Base-by-base conservation (phyloP, 75 land plant species). In the Cupressus sempervirens region DNA sequence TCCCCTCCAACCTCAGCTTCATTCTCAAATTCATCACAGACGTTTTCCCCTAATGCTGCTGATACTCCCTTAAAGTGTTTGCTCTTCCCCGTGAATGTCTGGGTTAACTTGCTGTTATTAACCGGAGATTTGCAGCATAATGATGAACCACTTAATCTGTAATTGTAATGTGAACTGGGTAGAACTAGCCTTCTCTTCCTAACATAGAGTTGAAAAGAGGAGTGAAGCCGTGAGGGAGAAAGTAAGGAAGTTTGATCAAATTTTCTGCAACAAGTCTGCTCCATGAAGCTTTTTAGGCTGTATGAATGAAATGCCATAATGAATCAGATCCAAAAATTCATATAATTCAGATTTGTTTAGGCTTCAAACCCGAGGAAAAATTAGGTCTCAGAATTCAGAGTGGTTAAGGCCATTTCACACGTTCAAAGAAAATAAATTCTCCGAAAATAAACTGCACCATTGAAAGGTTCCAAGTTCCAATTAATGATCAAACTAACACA, bases 51-150 rank as follows among this genome's bases (percentile, higher is more conserved):
- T 79, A 79, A 45, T 79, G 50, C 81, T 79, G 45, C n/a, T 20
- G 81, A 32, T 79, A 79, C 46, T 12, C 81, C 45, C 50, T 79
- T 43, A 48, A 38, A 38, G 13, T 32, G 3, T 79, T 79, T 79
- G 81, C 81, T 14, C 50, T 79, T 45, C 81, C 50, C 12, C 45
- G 50, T 79, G 50, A 45, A 79, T 79, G 46, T n/a, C 29, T 79
- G 32, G 46, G 41, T 43, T 43, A 45, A 41, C 29, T 79, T 45
- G 48, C 9, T 41, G 81, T n/a, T 79, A 1, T 45, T 45, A 45
- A 79, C 48, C 26, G 13, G 46, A 79, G 45, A 45, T 79, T 50
- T 79, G 81, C 29, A 11, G 15, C 15, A 29, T 12, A 72, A 32
- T 4, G 74, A 72, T 72, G 74, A 72, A 13, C 35, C 32, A 72